Conservation (phyloP, 129 eudicot species). For the Tanacetum coccineum region DNA sequence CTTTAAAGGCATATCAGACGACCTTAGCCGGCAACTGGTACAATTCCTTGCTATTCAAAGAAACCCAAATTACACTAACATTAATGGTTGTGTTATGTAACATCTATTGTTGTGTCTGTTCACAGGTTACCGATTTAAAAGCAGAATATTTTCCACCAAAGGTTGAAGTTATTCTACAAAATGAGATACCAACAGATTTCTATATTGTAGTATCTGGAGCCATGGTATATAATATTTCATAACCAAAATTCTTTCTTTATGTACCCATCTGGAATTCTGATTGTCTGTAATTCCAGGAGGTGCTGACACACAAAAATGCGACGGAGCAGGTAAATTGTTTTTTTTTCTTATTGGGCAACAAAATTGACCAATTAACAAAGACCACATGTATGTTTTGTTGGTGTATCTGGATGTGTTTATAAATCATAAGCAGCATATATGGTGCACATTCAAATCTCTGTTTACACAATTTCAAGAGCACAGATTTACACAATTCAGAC, state of each 20-base stretch:
- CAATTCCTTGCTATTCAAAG: not conserved
- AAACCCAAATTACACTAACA: not conserved
- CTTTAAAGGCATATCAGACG: conserved; percentile 58
- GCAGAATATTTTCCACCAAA: conserved; percentile 81
- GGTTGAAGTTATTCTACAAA: conserved; percentile 70
- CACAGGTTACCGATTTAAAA: conserved; percentile 52
- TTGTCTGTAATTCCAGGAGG: conserved; percentile 47
- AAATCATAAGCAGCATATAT: not conserved
- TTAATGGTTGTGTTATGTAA: not conserved
- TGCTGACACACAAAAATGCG: conserved; percentile 46
- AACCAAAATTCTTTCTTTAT: not conserved
- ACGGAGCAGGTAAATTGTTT: conserved; percentile 54
- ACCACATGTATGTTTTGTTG: not conserved
- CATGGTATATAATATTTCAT: conserved; percentile 42
- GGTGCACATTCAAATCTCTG: conserved; percentile 1
- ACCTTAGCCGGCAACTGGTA: conserved; percentile 57
- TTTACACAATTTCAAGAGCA: not conserved
- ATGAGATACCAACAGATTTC: conserved; percentile 80
- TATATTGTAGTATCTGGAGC: conserved; percentile 69
- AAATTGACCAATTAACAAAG: not conserved
- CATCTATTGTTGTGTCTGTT: not conserved
- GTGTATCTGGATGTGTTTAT: not conserved
- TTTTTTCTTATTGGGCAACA: not conserved
- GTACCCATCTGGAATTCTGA: conserved; percentile 23
- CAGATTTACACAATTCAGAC: not conserved